Evolutionary conservation across 2,329 filamentous ascomycete genomes (phyloP).

Genomic region (Stagonosporopsis cucurbitacearum): DNA sequence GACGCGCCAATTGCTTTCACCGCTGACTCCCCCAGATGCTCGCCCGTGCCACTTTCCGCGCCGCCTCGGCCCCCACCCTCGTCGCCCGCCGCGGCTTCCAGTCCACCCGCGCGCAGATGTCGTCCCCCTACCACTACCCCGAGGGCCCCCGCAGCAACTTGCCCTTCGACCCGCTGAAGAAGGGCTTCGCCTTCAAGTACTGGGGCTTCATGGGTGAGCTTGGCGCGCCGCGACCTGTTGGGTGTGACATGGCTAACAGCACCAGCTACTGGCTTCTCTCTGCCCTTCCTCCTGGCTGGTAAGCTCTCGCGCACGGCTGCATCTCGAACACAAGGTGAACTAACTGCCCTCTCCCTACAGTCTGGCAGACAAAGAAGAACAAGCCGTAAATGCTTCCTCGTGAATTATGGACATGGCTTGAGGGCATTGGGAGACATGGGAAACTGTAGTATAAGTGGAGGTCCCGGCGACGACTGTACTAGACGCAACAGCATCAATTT

Average conservation of each 20-base stretch:
- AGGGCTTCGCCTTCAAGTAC: conserved; percentile 83
- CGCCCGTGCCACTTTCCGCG: conserved; percentile 69
- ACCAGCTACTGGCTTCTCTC: conserved; percentile 63
- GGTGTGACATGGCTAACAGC: conserved; percentile 47
- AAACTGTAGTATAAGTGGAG: conserved; percentile 43
- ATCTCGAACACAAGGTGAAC: conserved; percentile 9
- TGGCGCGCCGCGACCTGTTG: conserved; percentile 34
- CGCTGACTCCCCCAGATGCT: conserved; percentile 72
- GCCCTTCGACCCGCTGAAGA: conserved; percentile 94
- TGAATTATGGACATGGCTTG: conserved; percentile 23
- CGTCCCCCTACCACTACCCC: conserved; percentile 96
- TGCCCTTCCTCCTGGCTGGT: conserved; percentile 70
- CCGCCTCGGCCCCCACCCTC: conserved; percentile 65
- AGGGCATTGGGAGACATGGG: conserved; percentile 24
- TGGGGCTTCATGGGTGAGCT: conserved; percentile 75
- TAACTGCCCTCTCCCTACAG: conserved; percentile 50
- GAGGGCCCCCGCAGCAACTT: conserved; percentile 95
- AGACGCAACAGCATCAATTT: conserved; percentile 46
- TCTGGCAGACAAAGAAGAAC: conserved; percentile 73
- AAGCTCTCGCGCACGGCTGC: conserved; percentile 42
- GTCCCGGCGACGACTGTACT: conserved; percentile 39
- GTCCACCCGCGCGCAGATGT: conserved; percentile 82
- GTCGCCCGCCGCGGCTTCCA: conserved; percentile 93
- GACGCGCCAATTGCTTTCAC: conserved; percentile 32
- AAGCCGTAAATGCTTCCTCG: conserved; percentile 37